Percentiles rank a stretch among this genome's conserved stretches.
phyloP scores from a whole-genome alignment of 768 basidiomycete species.

The Mycena vulgaris region DNA sequence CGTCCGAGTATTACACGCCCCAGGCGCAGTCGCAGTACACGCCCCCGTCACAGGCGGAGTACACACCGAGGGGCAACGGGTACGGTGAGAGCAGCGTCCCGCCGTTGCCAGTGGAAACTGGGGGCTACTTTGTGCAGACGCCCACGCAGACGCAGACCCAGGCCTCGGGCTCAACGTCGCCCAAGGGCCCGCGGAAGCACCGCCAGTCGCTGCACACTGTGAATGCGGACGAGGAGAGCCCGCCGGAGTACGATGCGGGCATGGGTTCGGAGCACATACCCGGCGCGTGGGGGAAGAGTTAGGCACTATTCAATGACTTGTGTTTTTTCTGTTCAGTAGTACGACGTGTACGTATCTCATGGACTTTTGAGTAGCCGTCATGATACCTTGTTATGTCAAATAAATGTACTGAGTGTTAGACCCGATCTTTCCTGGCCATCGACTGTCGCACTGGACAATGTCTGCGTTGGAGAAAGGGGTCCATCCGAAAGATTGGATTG shows the following conservation, averaged over 20 bases:
- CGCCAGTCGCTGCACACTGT: slow-evolving; percentile 34
- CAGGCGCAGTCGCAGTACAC: slow-evolving; percentile 42
- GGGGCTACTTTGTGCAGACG: slow-evolving; percentile 28
- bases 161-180: slow-evolving; percentile 34
- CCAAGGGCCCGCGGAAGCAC: slow-evolving; percentile 37
- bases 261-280: slow-evolving; percentile 61
- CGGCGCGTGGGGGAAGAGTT: slow-evolving; percentile 70
- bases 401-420: too few species aligned
- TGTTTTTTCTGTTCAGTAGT: background rate
- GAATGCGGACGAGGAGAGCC: slow-evolving; percentile 63
- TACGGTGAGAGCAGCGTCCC: slow-evolving; percentile 67
- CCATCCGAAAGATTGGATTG: too few species aligned
- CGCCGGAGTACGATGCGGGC: slow-evolving; percentile 78
- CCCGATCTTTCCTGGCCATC: slow-evolving; percentile 52
- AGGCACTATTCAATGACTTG: slow-evolving; percentile 27
- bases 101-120: slow-evolving; percentile 42
- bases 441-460: too few species aligned
- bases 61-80: slow-evolving; percentile 62
- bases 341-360: slow-evolving; percentile 18
- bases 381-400: background rate
- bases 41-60: slow-evolving; percentile 60
- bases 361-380: slow-evolving; percentile 30
- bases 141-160: background rate
- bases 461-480: too few species aligned
- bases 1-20: slow-evolving; percentile 46